These are phyloP conservation scores for Grigorovia humatica DNA, from an alignment of 805 yeast genomes.

Conservation along the genomic window DNA sequence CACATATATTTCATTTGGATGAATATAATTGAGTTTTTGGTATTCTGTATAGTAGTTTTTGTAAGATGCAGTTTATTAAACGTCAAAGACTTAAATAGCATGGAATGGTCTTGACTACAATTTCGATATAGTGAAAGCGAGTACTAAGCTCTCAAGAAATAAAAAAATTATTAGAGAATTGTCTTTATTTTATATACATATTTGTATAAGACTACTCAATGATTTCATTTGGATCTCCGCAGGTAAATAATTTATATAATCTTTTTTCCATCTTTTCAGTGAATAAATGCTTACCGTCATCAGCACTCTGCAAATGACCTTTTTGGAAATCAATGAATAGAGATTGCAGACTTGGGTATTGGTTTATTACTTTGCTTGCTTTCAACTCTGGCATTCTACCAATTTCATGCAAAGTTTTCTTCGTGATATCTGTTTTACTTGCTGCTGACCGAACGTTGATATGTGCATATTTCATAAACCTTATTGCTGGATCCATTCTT, in stretches of 20 bases:
- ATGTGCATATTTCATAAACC: constrained; percentile 46
- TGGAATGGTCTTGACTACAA: neutral
- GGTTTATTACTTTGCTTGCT: constrained; percentile 35
- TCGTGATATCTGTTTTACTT: constrained; percentile 36
- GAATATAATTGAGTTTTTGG: neutral
- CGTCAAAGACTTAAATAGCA: constrained; percentile 5
- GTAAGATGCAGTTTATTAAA: constrained; percentile 29
- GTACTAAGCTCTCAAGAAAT: neutral
- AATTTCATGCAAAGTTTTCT: constrained; percentile 45
- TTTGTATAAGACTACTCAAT: constrained; percentile 8
- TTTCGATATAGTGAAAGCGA: neutral
- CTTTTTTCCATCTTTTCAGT: constrained; percentile 42
- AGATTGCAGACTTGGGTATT: constrained; percentile 32
- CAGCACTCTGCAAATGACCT: constrained; percentile 32
- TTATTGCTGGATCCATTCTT: constrained; percentile 44
- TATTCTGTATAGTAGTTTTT: constrained; percentile 23
- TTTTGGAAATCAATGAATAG: constrained; percentile 21
- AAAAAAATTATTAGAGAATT: too few species aligned
- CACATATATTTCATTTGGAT: neutral
- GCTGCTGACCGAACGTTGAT: constrained; percentile 49
- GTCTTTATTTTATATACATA: neutral
- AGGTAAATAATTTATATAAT: constrained; percentile 37
- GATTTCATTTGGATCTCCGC: constrained; percentile 40
- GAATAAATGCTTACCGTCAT: constrained; percentile 36
- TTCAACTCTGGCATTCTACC: constrained; percentile 45